phyloP scores from a whole-genome alignment of 2,329 filamentous ascomycete species.

The Podosphaera aphanis region DNA sequence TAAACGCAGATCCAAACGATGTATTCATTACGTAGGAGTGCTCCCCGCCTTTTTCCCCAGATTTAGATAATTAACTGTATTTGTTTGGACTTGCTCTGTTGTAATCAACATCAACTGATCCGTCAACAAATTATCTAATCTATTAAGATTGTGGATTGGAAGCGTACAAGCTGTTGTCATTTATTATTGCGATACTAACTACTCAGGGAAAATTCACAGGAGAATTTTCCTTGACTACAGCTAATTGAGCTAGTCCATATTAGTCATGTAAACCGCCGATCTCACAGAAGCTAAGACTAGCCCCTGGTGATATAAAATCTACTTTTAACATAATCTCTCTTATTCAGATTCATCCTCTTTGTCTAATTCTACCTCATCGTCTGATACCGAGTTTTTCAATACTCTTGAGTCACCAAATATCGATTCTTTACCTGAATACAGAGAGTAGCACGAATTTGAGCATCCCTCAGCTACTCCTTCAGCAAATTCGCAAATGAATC shows the following conservation, averaged over 20 bases:
- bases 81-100: background rate
- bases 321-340: too few species aligned
- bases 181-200: too few species aligned
- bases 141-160: too few species aligned
- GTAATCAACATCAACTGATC: background rate
- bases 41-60: background rate
- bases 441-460: background rate
- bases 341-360: background rate
- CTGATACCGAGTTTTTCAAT: background rate
- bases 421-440: background rate
- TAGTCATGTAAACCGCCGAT: too few species aligned
- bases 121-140: background rate
- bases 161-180: too few species aligned
- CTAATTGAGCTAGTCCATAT: too few species aligned
- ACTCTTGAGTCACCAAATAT: background rate
- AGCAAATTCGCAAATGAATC: background rate
- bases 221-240: too few species aligned
- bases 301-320: too few species aligned
- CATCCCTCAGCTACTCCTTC: background rate
- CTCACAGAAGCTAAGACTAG: too few species aligned
- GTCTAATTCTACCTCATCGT: background rate
- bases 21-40: too few species aligned
- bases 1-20: too few species aligned
- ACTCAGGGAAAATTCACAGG: too few species aligned
- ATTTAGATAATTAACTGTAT: background rate